Evolutionary conservation across 345 rosid genomes (phyloP), one percentile per base, ranked within the genome.

Genomic region (Balakata baccata): DNA sequence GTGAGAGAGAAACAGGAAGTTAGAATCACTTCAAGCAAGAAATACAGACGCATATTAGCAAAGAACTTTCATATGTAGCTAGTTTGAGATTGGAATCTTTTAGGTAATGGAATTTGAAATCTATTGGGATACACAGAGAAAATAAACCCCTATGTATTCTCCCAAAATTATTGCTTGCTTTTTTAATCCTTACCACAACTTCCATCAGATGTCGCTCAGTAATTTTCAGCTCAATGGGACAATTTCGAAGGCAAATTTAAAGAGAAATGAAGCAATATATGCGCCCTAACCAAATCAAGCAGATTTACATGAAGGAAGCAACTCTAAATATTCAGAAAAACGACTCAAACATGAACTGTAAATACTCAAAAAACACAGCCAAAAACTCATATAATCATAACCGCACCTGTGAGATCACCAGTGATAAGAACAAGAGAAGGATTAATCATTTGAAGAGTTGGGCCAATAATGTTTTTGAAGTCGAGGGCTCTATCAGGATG

Each of bases 401-500:
- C 17, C 34, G 37, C 64, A 92, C 98, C 98, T 74, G 98, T 89
- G 82, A 95, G 99, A 80, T 95, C 99, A 60, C 99, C 98, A 57
- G 94, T 95, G 85, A 90, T 85, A 62, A 95, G 78, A 78, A 95
- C 92, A 62, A 94, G 92, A 69, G 90, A 88, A 51, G 99, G 99
- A 25, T 87, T 89, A 84, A 92, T 91, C 73, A 87, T 68, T 78
- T 90, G 81, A 60, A 95, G 92, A 79, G 88, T 86, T 49, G 92
- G 87, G 9, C 86, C 91, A n/a, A 90, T 75, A 37, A 83, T 69
- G 54, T 72, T 78, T 65, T 58, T 84, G 81, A 95, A 95, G 70
- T 91, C 90, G 20, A 79, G 72, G 64, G 98, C 98, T 83, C 98
- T 88, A 18, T 88, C 86, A 39, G 98, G 98, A 20, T 89, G 86